Base-by-base conservation (phyloP, 352 stramenopile species). In the Pythium pyrilobum region DNA sequence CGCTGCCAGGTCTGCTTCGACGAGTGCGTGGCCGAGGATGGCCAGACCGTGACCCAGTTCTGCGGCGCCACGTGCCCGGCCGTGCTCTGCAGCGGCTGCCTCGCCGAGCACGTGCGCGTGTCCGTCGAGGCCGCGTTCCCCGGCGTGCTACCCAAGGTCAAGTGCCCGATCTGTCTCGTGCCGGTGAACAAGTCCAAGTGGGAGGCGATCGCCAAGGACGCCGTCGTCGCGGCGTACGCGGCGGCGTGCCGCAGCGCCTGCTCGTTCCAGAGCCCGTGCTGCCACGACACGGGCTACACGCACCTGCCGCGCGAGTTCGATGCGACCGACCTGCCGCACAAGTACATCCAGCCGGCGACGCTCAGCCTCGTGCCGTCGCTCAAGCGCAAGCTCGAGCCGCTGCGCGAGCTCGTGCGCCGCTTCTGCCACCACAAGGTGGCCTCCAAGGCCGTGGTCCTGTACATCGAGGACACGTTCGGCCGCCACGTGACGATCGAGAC, bases 1-100 rank as follows among this genome's bases (percentile, higher is more conserved):
- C 40, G 52, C 18, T 66, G 58, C 39, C 58, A 66, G 38, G 41
- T 66, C 34, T 66, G 58, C 50, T 58, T 66, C 41, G 58, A 66
- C 32, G 50, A 36, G 7, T 25, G 25, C 25, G 27, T 16, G 10
- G 13, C 21, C 13, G 38, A 52, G 3, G 32, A 54, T 4, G 34
- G 12, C 4, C 29, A 21, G 1, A 31, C 40, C 5, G 40, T 64
- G n/a, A 59, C 42, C 11, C 3, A 1, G 21, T 53, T 69, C 29
- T 69, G 61, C 23, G 37, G 44, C 8, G 9, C 42, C 15, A 32
- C 16, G 15, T 69, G 61, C 24, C 50, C 61, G 3, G 55, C 50
- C 1, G 45, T 64, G 44, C 29, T 64, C 10, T 69, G 61, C 27
- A 27, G 33, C 6, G 20, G 12, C 24, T 69, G 61, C 16, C 5